Evolutionary conservation across 2,329 filamentous ascomycete genomes (phyloP).

Genomic region (Apiospora marii): DNA sequence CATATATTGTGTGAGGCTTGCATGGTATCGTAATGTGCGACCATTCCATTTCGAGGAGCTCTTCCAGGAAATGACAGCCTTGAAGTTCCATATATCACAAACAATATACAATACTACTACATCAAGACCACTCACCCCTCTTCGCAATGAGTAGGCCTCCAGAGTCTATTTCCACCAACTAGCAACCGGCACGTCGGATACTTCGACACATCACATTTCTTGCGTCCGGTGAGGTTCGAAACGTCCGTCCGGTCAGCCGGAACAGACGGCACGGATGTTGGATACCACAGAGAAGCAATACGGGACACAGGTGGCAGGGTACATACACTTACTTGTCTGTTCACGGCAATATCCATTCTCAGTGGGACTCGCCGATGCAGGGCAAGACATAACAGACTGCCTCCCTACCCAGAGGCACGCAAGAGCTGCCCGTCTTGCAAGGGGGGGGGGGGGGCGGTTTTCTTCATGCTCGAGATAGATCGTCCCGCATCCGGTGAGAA

Average conservation of each 20-base stretch:
- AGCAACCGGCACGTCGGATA: not conserved
- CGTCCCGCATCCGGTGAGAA: not conserved
- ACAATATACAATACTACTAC: too few relatives aligned
- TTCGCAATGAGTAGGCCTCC: not conserved
- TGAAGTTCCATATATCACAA: not conserved
- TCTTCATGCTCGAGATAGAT: not conserved
- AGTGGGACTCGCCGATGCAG: not conserved
- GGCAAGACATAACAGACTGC: not conserved
- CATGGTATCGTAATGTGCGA: too few relatives aligned
- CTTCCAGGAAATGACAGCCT: not conserved
- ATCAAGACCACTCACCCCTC: not conserved
- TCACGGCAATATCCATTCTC: not conserved
- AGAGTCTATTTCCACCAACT: not conserved
- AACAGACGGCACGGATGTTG: not conserved
- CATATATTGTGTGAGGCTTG: too few relatives aligned
- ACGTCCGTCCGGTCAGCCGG: not conserved
- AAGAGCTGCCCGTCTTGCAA: not conserved
- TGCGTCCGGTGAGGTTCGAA: constrained; percentile 3
- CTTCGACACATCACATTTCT: not conserved
- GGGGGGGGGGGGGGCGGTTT: not conserved
- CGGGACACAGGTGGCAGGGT: not conserved
- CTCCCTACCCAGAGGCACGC: not conserved
- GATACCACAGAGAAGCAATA: not conserved
- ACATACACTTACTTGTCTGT: not conserved
- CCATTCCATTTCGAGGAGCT: too few relatives aligned